Conservation (phyloP, 257 asterid species). For the Solanum chilense region DNA sequence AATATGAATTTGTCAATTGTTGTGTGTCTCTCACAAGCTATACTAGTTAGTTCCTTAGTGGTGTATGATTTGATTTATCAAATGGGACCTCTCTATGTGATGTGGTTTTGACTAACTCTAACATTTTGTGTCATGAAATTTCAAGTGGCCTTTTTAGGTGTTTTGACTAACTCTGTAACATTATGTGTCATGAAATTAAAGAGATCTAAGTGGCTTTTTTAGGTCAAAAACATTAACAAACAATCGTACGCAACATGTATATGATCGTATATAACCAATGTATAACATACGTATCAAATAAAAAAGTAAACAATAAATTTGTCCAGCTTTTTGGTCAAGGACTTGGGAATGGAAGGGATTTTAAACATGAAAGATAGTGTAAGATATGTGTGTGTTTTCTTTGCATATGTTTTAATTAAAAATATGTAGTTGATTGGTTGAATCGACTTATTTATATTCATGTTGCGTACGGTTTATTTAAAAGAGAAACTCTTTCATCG, state of each 20-base stretch:
- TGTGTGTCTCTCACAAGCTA: not conserved
- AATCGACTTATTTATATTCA: not conserved
- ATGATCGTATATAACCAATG: accelerated
- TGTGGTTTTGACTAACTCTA: not conserved
- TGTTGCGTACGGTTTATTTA: not conserved
- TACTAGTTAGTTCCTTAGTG: not conserved
- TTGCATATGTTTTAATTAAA: not conserved
- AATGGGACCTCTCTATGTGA: not conserved
- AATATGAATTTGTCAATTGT: not conserved
- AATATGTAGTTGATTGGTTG: accelerated
- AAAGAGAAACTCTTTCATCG: not conserved
- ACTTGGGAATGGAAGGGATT: too few relatives aligned
- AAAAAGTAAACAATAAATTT: accelerated
- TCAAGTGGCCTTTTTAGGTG: not conserved
- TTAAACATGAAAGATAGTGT: not conserved
- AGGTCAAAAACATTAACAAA: not conserved
- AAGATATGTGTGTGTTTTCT: not conserved
- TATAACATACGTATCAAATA: too few relatives aligned
- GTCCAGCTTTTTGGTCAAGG: not conserved
- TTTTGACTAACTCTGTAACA: not conserved
- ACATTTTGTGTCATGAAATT: not conserved
- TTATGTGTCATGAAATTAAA: not conserved
- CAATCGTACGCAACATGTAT: not conserved
- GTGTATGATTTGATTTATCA: not conserved
- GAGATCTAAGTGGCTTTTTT: not conserved